These are phyloP conservation scores for Ceratocystis ficicola DNA, from an alignment of 2,329 filamentous ascomycete species.

Conservation along the genomic window DNA sequence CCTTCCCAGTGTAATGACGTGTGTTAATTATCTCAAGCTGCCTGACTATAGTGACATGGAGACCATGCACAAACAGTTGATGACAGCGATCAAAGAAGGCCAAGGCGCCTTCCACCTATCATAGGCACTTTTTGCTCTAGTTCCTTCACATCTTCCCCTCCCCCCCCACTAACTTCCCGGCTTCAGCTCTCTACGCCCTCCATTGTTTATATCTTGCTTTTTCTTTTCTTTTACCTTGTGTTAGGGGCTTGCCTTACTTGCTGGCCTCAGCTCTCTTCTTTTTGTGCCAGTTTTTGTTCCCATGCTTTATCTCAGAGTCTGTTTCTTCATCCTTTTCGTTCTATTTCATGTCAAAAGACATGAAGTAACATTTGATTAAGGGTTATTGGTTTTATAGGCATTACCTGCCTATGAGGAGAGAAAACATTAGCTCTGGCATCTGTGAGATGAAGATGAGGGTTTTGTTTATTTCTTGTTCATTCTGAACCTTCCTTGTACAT, in stretches of 20 bases:
- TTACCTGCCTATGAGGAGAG: not conserved
- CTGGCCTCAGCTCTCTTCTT: not conserved
- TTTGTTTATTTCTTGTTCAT: no score
- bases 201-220: not conserved
- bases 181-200: not conserved
- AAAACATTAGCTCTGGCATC: no score
- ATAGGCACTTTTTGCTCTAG: slow-evolving; percentile 31
- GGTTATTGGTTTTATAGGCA: not conserved
- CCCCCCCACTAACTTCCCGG: not conserved
- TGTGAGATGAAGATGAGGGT: no score
- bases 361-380: not conserved
- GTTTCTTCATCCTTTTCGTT: not conserved
- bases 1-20: slow-evolving; percentile 99
- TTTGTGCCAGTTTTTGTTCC: not conserved
- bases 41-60: slow-evolving; percentile 80
- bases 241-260: not conserved
- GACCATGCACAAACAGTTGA: slow-evolving; percentile 64
- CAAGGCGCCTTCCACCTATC: slow-evolving; percentile 97
- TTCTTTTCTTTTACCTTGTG: not conserved
- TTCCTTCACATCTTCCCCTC: no score
- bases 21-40: slow-evolving; percentile 96
- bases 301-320: not conserved
- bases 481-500: not conserved
- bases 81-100: slow-evolving; percentile 81
- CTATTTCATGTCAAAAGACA: not conserved